Evolutionary conservation across 371 early-diverging fungal species (phyloP), one percentile per base, ranked within the genome.

Genomic region (Scutellospora calospora): DNA sequence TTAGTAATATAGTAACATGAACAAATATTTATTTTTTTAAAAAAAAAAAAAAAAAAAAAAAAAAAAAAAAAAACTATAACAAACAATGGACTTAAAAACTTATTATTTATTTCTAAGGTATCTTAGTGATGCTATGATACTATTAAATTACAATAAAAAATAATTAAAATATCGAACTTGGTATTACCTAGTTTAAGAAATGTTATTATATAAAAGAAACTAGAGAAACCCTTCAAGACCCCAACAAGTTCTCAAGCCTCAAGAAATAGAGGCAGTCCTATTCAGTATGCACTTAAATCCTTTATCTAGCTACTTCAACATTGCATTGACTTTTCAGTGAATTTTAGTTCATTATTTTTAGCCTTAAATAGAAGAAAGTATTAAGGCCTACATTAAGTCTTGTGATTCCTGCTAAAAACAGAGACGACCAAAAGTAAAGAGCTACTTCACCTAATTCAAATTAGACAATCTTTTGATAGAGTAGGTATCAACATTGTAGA

Each of bases 341-440:
- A 41, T 41, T 41, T 41, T 11, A 11, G 11, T 41, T 11, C 41
- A 5, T 41, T 55, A 55, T 14, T 55, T n/a, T 55, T 55, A 18
- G 55, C 55, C 55, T 55, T 5, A 16, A 55, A 55, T 55, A 14
- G 55, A 5, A 55, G 22, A 55, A 55, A 22, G 22, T 55, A 55
- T 55, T 55, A 55, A 55, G 22, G 55, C 55, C 18, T 55, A 55
- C 18, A 20, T 93, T 54, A 91, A 90, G 60, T 90, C 88, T 8
- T 91, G 55, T 55, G 55, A 55, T 14, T n/a, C 4, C 22, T 55
- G 55, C 22, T 14, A 55, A 55, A 3, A 18, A 12, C 22, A 3
- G 5, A 18, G 22, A n/a, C 18, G 6, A 3, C 55, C 20, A 16
- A 18, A 55, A 55, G 22, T n/a, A 55, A n/a, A 55, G 18, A 55